Evolutionary conservation across 2,329 filamentous ascomycete genomes (phyloP), one percentile per base, ranked within the genome.

Genomic region (Thermochaetoides dissita): DNA sequence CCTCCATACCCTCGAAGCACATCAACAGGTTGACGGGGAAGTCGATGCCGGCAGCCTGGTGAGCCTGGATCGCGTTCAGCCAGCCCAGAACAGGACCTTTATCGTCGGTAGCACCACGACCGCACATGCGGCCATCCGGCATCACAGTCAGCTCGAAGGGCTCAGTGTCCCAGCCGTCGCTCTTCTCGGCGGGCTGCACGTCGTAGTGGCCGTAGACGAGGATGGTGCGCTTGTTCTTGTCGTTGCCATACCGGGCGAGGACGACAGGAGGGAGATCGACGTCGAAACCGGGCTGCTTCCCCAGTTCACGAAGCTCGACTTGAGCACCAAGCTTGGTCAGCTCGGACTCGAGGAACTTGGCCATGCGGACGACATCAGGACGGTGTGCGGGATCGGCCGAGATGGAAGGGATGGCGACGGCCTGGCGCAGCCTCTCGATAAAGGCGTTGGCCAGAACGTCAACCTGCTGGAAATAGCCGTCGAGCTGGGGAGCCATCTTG

Each of bases 1-100:
- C 91, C 67, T 98, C 91, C 91, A 98, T 98, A 38, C 91, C 91
- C 71, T 98, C 91, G 55, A 98, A 96, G 71, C 91, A 98, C 85
- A 95, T 96, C 50, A 98, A 76, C 51, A 98, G 72, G 68, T 98
- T 98, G 58, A 98, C 91, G 7, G 91, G 91, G 60, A 98, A 86
- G 40, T 95, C 89, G 37, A 96, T 71, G 44, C 85, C 85, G 32
- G 88, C 87, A 71, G 93, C 91, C 64, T 94, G 81, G 69, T 98
- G 91, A 35, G 91, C 88, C 66, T 98, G 88, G 51, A 98, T 96
- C 52, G 88, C 88, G 60, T 98, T 98, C 53, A 98, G 64, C 91
- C 91, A 98, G 54, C 91, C 91, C 43, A 98, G 71, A 28, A 98
- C 89, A 11, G 91, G 91, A 1, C 91, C 91, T 71, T 98, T 98